Percentiles rank a stretch among this genome's conserved stretches.
Evolutionary conservation across 345 rosid species (phyloP).

Genomic region (Salix exigua): DNA sequence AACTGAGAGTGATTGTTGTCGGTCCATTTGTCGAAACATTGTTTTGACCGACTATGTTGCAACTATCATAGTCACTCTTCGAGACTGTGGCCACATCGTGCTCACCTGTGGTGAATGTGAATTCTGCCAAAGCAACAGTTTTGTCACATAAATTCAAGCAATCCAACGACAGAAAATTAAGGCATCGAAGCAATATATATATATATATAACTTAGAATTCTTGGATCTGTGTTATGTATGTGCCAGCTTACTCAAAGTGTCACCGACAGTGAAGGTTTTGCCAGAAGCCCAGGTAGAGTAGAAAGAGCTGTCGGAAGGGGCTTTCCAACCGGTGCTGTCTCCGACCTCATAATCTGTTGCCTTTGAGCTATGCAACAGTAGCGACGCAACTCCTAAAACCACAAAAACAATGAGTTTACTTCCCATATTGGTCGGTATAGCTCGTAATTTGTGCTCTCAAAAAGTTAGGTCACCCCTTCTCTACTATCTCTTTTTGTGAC

Average conservation of each 20-base stretch:
- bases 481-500: not conserved
- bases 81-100: slow-evolving; percentile 21
- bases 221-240: not conserved
- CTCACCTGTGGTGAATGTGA: slow-evolving; percentile 14
- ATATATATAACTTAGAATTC: not conserved
- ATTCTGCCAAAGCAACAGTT: slow-evolving; percentile 7
- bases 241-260: slow-evolving; percentile 11
- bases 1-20: not conserved
- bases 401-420: not conserved
- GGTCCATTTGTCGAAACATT: slow-evolving; percentile 1
- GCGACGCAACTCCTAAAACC: slow-evolving; percentile 9
- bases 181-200: not conserved
- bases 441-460: slow-evolving; percentile 25
- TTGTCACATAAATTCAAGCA: not conserved
- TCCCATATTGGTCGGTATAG: slow-evolving; percentile 1
- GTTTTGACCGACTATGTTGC: not conserved
- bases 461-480: slow-evolving; percentile 19
- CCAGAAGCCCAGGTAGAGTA: slow-evolving; percentile 12
- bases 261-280: not conserved
- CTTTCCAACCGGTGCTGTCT: slow-evolving; percentile 28
- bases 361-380: slow-evolving; percentile 1
- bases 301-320: slow-evolving; percentile 8
- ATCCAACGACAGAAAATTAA: not conserved
- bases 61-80: not conserved
- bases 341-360: slow-evolving; percentile 34